Conservation (phyloP, 164 flowering plant species). For the Buxus sempervirens region DNA sequence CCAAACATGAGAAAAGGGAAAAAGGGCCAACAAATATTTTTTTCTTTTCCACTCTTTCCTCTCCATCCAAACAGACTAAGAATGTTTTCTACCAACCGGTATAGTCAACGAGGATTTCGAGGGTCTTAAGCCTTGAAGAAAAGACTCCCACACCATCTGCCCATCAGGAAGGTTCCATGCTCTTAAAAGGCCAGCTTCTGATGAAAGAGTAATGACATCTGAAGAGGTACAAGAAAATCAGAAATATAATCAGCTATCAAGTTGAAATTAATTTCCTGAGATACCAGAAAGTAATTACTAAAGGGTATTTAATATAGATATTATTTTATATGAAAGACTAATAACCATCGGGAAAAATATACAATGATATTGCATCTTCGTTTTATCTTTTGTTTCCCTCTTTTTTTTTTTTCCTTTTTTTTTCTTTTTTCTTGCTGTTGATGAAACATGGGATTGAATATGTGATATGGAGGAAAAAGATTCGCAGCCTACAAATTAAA, state of each 20-base stretch:
- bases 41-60: too few species aligned
- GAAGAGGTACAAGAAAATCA: slow-evolving; percentile 20
- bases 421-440: background rate
- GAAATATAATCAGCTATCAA: slow-evolving; percentile 6
- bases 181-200: slow-evolving; percentile 71
- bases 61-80: too few species aligned
- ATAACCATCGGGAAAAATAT: background rate
- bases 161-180: slow-evolving; percentile 99
- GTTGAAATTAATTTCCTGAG: background rate
- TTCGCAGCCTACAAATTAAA: background rate
- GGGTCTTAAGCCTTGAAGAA: slow-evolving; percentile 56
- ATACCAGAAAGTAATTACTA: too few species aligned
- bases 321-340: background rate
- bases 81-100: slow-evolving; percentile 53
- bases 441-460: background rate
- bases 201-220: slow-evolving; percentile 87
- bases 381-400: background rate
- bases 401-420: too few species aligned
- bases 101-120: slow-evolving; percentile 61
- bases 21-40: too few species aligned
- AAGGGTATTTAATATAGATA: too few species aligned
- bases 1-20: too few species aligned
- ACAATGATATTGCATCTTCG: background rate
- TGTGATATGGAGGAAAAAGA: too few species aligned
- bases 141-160: slow-evolving; percentile 96